Evolutionary conservation across 306 rosid genomes (phyloP).

Genomic region (Cicer bijugum): DNA sequence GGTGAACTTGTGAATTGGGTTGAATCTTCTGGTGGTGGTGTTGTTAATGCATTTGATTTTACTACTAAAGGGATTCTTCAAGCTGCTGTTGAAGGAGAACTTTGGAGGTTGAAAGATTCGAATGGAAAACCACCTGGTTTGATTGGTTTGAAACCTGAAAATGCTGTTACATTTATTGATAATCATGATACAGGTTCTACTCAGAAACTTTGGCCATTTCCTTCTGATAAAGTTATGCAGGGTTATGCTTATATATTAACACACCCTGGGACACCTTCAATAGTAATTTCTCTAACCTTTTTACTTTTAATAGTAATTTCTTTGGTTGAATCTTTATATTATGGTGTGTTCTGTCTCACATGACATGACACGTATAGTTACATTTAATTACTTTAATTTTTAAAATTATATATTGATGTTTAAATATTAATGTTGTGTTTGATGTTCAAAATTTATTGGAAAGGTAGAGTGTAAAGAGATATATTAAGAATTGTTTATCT

Average conservation of each 20-base stretch:
- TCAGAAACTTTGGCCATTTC: constrained; percentile 67
- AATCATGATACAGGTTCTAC: constrained; percentile 83
- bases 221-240: constrained; percentile 67
- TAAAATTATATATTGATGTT: too few species aligned
- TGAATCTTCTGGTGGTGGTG: constrained; percentile 51
- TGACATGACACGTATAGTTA: too few species aligned
- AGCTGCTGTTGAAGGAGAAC: constrained; percentile 62
- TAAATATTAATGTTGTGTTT: too few species aligned
- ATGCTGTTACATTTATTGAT: constrained; percentile 74
- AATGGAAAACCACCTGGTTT: constrained; percentile 71
- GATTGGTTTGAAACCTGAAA: constrained; percentile 76
- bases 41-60: constrained; percentile 57
- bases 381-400: too few species aligned
- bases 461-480: too few species aligned
- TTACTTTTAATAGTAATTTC: neutral
- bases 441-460: too few species aligned
- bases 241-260: constrained; percentile 88
- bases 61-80: constrained; percentile 62
- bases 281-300: constrained; percentile 51
- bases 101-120: constrained; percentile 63
- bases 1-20: constrained; percentile 51
- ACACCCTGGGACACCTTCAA: constrained; percentile 77
- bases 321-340: too few species aligned
- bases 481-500: too few species aligned
- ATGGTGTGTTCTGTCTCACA: too few species aligned